Conservation (phyloP, 331 rosid genomes). For the Stylosanthes scabra region DNA sequence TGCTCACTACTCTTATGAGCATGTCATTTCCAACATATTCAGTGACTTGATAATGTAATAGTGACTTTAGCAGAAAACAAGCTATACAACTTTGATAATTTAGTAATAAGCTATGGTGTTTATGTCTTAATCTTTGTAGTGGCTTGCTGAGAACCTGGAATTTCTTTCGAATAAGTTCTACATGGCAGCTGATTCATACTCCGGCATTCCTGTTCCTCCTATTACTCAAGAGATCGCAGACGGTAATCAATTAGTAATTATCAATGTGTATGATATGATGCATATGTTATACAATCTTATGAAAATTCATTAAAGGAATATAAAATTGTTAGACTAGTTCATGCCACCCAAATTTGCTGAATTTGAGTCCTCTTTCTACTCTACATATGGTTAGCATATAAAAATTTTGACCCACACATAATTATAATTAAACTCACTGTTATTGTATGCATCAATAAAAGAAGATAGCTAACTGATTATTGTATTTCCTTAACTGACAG, state of each 20-base stretch:
- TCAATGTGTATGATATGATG: not conserved
- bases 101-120: not conserved
- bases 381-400: not conserved
- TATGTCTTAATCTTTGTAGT: conserved; percentile 42
- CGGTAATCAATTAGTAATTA: conserved; percentile 39
- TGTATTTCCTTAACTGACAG: conserved; percentile 38
- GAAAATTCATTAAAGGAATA: not conserved
- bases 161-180: conserved; percentile 55
- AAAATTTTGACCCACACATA: not conserved
- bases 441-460: not conserved
- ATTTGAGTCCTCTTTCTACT: not conserved
- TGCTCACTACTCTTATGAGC: not conserved
- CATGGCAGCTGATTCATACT: conserved; percentile 57
- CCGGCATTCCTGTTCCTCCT: conserved; percentile 53
- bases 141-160: conserved; percentile 58
- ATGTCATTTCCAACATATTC: not conserved
- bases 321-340: not conserved
- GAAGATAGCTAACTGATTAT: not conserved
- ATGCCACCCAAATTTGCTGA: not conserved
- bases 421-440: not conserved
- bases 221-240: conserved; percentile 48
- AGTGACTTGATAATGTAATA: not conserved
- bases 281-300: not conserved
- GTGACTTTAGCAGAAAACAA: not conserved
- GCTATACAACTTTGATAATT: not conserved